These are phyloP conservation scores for Kodamaea derodonti DNA, from an alignment of 1,139 yeast genomes.

Conservation along the genomic window DNA sequence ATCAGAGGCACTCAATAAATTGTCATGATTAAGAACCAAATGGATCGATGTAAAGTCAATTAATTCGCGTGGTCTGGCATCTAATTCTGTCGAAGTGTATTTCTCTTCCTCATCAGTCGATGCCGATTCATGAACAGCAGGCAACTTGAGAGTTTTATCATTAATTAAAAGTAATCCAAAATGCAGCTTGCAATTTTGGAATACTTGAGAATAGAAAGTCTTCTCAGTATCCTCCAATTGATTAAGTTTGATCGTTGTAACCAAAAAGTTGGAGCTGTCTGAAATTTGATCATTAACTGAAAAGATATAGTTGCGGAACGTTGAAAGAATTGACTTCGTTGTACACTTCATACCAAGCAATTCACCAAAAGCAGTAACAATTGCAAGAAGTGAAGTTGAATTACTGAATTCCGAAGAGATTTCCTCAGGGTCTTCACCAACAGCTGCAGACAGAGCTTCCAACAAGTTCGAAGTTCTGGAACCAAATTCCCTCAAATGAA, in stretches of 20 bases:
- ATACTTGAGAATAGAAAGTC: slow-evolving; percentile 24
- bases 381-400: slow-evolving; percentile 47
- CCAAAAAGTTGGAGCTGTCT: slow-evolving; percentile 22
- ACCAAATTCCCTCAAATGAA: slow-evolving; percentile 55
- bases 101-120: slow-evolving; percentile 10
- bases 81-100: slow-evolving; percentile 8
- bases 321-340: slow-evolving; percentile 51
- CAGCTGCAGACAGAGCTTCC: slow-evolving; percentile 48
- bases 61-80: slow-evolving; percentile 11
- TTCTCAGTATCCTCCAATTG: slow-evolving; percentile 17
- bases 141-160: slow-evolving; percentile 11
- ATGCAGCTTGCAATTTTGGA: slow-evolving; percentile 24
- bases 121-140: slow-evolving; percentile 7
- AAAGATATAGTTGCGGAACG: slow-evolving; percentile 30
- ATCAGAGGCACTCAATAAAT: slow-evolving; percentile 32
- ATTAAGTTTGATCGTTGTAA: slow-evolving; percentile 22
- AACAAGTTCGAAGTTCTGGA: slow-evolving; percentile 67
- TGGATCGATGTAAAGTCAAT: slow-evolving; percentile 19
- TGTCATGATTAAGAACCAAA: slow-evolving; percentile 28
- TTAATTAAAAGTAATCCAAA: slow-evolving; percentile 30
- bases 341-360: slow-evolving; percentile 46
- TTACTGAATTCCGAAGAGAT: slow-evolving; percentile 26
- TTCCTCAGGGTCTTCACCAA: slow-evolving; percentile 12
- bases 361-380: slow-evolving; percentile 52
- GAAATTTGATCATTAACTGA: slow-evolving; percentile 31